phyloP scores from a whole-genome alignment of 805 yeast genomes.

The Starmerella vitae region DNA sequence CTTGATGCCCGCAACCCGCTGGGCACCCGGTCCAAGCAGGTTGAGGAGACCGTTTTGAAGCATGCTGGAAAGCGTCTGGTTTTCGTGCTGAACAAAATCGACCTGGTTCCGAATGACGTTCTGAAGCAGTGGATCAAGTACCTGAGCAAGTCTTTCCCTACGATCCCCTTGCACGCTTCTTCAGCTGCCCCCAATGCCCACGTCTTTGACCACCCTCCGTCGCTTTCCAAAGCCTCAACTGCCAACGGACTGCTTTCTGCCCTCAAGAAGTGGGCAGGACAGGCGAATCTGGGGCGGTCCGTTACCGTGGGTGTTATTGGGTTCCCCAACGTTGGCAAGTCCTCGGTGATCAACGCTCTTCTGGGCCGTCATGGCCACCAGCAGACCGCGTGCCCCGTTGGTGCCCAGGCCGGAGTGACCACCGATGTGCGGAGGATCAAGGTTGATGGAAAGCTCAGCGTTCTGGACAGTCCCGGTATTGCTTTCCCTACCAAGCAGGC shows the following conservation, averaged over 20 bases:
- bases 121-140: conserved; percentile 73
- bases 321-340: conserved; percentile 94
- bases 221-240: conserved; percentile 55
- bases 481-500: conserved; percentile 61
- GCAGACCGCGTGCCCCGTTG: conserved; percentile 74
- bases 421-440: conserved; percentile 84
- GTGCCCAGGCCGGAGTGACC: conserved; percentile 96
- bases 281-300: conserved; percentile 74
- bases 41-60: conserved; percentile 77
- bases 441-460: conserved; percentile 74
- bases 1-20: conserved; percentile 96
- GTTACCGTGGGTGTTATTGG: conserved; percentile 93
- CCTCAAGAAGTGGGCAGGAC: conserved; percentile 71
- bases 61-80: conserved; percentile 73
- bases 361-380: conserved; percentile 48
- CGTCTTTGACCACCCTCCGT: conserved; percentile 49
- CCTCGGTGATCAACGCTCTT: conserved; percentile 82
- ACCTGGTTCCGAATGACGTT: conserved; percentile 74
- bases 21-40: conserved; percentile 78
- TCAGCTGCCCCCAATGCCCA: conserved; percentile 56
- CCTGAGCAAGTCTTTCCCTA: conserved; percentile 74
- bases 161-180: conserved; percentile 69
- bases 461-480: conserved; percentile 93
- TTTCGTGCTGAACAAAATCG: conserved; percentile 79
- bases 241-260: conserved; percentile 64